Evolutionary conservation across 108 stramenopile genomes (phyloP).

Genomic region (Skeletonema grethae): DNA sequence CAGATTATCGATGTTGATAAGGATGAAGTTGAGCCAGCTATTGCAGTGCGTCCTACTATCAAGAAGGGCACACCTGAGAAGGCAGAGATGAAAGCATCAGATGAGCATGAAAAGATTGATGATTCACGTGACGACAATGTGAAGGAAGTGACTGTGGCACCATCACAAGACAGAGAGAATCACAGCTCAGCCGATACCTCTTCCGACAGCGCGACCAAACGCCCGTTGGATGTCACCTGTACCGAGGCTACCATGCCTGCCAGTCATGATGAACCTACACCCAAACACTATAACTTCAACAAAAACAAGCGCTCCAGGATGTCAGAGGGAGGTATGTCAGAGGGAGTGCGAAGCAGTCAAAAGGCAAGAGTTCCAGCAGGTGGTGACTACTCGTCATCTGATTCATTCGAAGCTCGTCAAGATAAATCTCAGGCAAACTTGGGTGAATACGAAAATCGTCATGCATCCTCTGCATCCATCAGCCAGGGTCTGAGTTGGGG

Average conservation of each 20-base stretch:
- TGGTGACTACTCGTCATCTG: conserved; percentile 5
- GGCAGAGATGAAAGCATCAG: background rate
- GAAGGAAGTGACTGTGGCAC: background rate
- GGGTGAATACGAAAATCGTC: background rate
- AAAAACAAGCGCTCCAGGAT: conserved; percentile 4
- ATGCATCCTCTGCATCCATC: conserved; percentile 14
- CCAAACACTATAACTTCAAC: conserved; percentile 9
- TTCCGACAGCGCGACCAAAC: background rate
- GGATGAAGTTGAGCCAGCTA: background rate
- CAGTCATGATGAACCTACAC: conserved; percentile 18
- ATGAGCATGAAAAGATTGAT: background rate
- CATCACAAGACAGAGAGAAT: background rate
- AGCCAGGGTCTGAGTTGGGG: conserved; percentile 3
- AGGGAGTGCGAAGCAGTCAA: background rate
- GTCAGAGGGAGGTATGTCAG: background rate
- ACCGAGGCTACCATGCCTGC: conserved; percentile 4
- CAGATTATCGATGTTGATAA: background rate
- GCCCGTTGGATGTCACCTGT: background rate
- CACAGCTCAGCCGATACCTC: background rate
- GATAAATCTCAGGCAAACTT: conserved; percentile 6
- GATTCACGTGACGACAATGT: conserved; percentile 17
- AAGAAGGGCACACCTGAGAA: background rate
- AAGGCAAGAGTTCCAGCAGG: background rate
- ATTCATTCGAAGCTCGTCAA: conserved; percentile 3
- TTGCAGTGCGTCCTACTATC: background rate